Conservation (phyloP, 78 protist genomes). For the Planoprotostelium fungivorum region DNA sequence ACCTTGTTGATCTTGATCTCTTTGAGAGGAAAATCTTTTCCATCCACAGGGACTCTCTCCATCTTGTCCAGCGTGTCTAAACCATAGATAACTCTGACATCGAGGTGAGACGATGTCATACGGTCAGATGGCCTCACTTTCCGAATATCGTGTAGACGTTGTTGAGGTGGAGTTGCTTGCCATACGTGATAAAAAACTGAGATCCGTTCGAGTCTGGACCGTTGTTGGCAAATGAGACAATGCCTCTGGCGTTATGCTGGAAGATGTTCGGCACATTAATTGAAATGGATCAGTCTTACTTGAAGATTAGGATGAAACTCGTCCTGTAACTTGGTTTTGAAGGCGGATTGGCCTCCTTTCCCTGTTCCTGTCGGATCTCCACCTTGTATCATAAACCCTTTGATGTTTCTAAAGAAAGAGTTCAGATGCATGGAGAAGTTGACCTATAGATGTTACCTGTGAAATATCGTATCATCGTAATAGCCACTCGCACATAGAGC, state of each 20-base stretch:
- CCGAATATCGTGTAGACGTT: slow-evolving; percentile 82
- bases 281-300: slow-evolving; percentile 16
- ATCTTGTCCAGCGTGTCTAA: slow-evolving; percentile 76
- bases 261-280: background rate
- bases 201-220: slow-evolving; percentile 80
- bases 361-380: slow-evolving; percentile 92
- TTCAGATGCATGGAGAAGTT: too few species aligned
- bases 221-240: slow-evolving; percentile 80
- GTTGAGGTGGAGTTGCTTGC: slow-evolving; percentile 74
- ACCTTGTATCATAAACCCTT: slow-evolving; percentile 85
- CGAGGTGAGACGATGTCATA: too few species aligned
- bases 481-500: slow-evolving; percentile 89
- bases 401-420: slow-evolving; percentile 49
- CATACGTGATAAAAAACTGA: slow-evolving; percentile 75
- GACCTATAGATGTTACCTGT: slow-evolving; percentile 17
- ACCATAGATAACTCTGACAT: slow-evolving; percentile 81
- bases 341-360: slow-evolving; percentile 82
- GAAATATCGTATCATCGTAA: slow-evolving; percentile 81
- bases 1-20: slow-evolving; percentile 48
- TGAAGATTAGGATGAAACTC: slow-evolving; percentile 68
- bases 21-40: slow-evolving; percentile 60
- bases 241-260: slow-evolving; percentile 64
- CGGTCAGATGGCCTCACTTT: slow-evolving; percentile 42
- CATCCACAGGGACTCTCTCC: slow-evolving; percentile 77
- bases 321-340: slow-evolving; percentile 77